Percentiles rank a stretch among this genome's conserved stretches.
Evolutionary conservation across 306 rosid genomes (phyloP).

Genomic region (Fagus sylvatica): DNA sequence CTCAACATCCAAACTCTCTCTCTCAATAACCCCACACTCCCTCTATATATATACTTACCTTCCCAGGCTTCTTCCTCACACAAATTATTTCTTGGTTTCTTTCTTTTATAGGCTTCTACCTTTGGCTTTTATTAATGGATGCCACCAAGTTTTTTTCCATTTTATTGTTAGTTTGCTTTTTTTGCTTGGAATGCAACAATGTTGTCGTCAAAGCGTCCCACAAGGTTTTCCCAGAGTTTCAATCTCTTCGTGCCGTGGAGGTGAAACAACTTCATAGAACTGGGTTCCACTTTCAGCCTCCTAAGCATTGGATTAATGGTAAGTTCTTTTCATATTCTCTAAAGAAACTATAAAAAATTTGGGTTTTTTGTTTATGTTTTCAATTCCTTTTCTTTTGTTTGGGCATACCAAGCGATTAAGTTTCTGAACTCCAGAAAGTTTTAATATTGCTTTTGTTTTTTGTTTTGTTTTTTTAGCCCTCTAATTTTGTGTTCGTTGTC

Average conservation of each 20-base stretch:
- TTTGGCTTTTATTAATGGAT: constrained; percentile 25
- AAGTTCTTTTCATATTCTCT: neutral
- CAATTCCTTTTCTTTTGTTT: too few species aligned
- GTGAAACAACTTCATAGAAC: constrained; percentile 50
- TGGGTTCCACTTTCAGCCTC: constrained; percentile 80
- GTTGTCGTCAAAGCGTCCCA: constrained; percentile 56
- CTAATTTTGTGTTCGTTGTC: too few species aligned
- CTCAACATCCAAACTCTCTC: neutral
- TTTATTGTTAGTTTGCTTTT: constrained; percentile 22
- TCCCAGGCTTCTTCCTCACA: too few species aligned
- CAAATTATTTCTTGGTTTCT: neutral
- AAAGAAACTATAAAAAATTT: neutral
- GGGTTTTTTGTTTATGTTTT: neutral
- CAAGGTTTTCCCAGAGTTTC: constrained; percentile 33
- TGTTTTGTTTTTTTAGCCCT: too few species aligned
- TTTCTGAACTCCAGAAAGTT: too few species aligned
- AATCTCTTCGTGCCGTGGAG: constrained; percentile 30
- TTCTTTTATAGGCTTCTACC: neutral
- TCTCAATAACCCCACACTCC: neutral
- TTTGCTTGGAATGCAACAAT: constrained; percentile 30
- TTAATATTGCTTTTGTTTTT: too few species aligned
- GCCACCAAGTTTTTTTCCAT: constrained; percentile 2
- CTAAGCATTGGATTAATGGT: constrained; percentile 82
- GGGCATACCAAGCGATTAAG: too few species aligned
- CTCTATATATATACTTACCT: too few species aligned